phyloP scores from a whole-genome alignment of 1,284 basidiomycete species.

The Heterobasidion occidentale region DNA sequence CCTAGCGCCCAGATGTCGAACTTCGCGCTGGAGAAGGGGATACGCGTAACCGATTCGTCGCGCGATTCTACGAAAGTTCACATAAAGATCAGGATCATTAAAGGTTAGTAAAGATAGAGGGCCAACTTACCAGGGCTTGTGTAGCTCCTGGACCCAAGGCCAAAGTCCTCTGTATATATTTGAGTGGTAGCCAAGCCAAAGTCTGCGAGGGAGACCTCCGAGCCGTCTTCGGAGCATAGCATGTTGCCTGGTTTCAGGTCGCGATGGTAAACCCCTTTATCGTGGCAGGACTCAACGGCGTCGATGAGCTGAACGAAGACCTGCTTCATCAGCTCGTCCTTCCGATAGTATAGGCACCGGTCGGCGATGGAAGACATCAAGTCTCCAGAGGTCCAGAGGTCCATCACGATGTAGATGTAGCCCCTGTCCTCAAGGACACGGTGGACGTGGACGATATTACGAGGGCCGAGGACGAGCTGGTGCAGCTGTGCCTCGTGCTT shows the following conservation, averaged over 20 bases:
- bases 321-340: slow-evolving; percentile 41
- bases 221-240: background rate
- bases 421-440: slow-evolving; percentile 45
- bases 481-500: slow-evolving; percentile 32
- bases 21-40: slow-evolving; percentile 58
- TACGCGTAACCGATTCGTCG: slow-evolving; percentile 13
- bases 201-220: background rate
- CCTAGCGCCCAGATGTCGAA: slow-evolving; percentile 88
- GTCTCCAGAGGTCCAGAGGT: slow-evolving; percentile 59
- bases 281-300: slow-evolving; percentile 55
- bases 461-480: slow-evolving; percentile 44
- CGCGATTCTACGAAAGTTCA: slow-evolving; percentile 18
- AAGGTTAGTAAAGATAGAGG: background rate
- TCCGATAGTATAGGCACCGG: slow-evolving; percentile 36
- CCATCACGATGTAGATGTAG: slow-evolving; percentile 50
- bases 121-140: slow-evolving; percentile 45
- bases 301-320: slow-evolving; percentile 57
- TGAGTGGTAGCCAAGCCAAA: slow-evolving; percentile 62
- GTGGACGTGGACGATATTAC: slow-evolving; percentile 52
- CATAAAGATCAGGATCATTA: background rate
- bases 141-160: slow-evolving; percentile 42
- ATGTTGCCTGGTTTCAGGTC: background rate
- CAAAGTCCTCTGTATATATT: slow-evolving; percentile 44
- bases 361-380: slow-evolving; percentile 55
- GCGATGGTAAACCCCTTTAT: slow-evolving; percentile 55